Evolutionary conservation across 176 grass and related monocot genomes (phyloP).

Genomic region (Cenchrus americanus): DNA sequence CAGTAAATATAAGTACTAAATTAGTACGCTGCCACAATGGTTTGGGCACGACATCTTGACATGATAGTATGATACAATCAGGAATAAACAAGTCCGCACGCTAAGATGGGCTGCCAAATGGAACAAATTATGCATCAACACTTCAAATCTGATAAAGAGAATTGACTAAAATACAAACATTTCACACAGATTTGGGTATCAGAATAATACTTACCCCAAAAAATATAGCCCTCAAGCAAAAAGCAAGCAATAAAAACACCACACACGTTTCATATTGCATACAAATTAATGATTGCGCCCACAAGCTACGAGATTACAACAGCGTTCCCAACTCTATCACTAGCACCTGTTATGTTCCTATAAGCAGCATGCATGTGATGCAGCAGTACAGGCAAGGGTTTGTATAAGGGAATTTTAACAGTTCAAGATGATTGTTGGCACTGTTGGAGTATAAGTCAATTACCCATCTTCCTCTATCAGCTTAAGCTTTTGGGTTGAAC

Average conservation of each 20-base stretch:
- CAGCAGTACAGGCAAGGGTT: not conserved
- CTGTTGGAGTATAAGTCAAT: too few species aligned
- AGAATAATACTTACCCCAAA: not conserved
- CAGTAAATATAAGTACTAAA: conserved; percentile 10
- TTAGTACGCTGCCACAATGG: not conserved
- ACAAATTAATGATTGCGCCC: conserved; percentile 12
- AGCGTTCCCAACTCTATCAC: not conserved
- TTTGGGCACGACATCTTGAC: conserved; percentile 8
- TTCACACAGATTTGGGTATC: conserved; percentile 6
- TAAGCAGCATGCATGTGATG: not conserved
- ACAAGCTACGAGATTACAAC: conserved; percentile 14
- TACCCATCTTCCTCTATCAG: too few species aligned
- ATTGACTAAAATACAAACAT: conserved; percentile 22
- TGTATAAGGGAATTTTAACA: conserved; percentile 13
- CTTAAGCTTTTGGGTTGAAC: too few species aligned
- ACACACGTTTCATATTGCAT: not conserved
- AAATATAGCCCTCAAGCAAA: conserved; percentile 12
- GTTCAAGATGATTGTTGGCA: conserved; percentile 15
- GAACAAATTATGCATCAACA: not conserved
- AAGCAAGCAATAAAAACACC: conserved; percentile 17
- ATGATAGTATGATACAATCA: conserved; percentile 5
- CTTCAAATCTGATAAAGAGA: not conserved
- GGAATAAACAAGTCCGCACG: conserved; percentile 8
- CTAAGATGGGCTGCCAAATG: conserved; percentile 12
- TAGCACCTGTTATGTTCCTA: not conserved